Evolutionary conservation across 2,329 filamentous ascomycete species (phyloP).

Genomic region (Sarocladium strictum): DNA sequence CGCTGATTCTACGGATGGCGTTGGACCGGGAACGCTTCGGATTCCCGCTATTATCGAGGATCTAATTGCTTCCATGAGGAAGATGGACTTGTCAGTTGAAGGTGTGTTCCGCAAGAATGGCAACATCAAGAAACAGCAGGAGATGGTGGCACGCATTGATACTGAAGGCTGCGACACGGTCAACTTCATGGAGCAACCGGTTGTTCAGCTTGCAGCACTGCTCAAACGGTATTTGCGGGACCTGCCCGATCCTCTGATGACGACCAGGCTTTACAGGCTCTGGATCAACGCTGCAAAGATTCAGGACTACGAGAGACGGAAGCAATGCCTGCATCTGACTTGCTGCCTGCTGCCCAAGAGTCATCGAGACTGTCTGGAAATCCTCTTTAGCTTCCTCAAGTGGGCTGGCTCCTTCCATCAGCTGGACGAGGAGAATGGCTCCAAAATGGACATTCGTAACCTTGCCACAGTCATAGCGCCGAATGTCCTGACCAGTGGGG

Average conservation of each 20-base stretch:
- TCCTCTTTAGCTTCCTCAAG: conserved; percentile 91
- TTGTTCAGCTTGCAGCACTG: conserved; percentile 88
- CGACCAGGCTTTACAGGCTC: conserved; percentile 86
- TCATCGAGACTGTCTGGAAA: conserved; percentile 90
- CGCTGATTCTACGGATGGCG: conserved; percentile 94
- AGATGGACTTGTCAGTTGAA: conserved; percentile 98
- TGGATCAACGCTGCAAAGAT: conserved; percentile 91
- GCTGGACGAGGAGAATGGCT: conserved; percentile 92
- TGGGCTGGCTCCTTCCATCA: conserved; percentile 98
- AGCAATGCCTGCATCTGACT: conserved; percentile 80
- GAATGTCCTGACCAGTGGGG: conserved; percentile 76
- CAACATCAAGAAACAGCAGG: conserved; percentile 90
- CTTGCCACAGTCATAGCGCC: conserved; percentile 95
- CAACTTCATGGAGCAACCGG: conserved; percentile 80
- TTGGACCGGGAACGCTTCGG: conserved; percentile 83
- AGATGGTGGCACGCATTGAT: conserved; percentile 81
- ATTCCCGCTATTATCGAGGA: conserved; percentile 96
- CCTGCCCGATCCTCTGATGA: conserved; percentile 89
- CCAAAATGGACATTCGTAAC: conserved; percentile 99
- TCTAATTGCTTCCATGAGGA: conserved; percentile 87
- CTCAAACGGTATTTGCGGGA: conserved; percentile 94
- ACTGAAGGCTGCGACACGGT: conserved; percentile 77
- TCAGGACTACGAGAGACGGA: conserved; percentile 70
- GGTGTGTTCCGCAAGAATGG: conserved; percentile 99
- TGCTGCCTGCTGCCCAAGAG: conserved; percentile 90